phyloP scores from a whole-genome alignment of 2,329 filamentous ascomycete species.

The Aspergillus texensis region DNA sequence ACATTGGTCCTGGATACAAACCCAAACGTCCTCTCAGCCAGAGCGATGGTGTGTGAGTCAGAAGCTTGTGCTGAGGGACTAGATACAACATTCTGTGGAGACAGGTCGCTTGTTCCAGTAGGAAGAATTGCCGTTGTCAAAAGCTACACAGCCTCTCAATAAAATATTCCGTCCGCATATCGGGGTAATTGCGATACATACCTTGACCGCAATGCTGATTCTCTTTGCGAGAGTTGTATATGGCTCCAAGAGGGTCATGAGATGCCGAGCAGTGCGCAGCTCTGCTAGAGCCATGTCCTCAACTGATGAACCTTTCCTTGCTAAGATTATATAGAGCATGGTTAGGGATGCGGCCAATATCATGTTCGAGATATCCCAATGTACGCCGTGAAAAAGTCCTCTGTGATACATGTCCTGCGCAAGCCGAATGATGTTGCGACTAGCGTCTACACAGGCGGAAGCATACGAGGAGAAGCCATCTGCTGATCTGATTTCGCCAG shows the following conservation, averaged over 20 bases:
- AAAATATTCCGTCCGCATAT: background rate
- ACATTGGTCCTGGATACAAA: too few relatives aligned
- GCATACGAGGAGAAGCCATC: constrained; percentile 12
- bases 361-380: constrained; percentile 12
- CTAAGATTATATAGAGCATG: constrained; percentile 11
- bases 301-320: background rate
- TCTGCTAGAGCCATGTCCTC: background rate
- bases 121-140: background rate
- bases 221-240: background rate
- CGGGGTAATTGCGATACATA: background rate
- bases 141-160: background rate
- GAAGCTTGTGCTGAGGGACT: background rate
- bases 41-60: background rate
- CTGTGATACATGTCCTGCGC: constrained; percentile 15
- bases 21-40: background rate
- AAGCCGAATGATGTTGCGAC: constrained; percentile 17
- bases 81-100: background rate
- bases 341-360: constrained; percentile 8
- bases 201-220: background rate
- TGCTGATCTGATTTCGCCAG: background rate
- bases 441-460: constrained; percentile 11
- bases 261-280: background rate
- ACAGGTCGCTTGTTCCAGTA: too few relatives aligned
- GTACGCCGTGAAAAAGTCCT: constrained; percentile 11
- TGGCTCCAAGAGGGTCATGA: background rate